These are phyloP conservation scores for Zelopaecilomyces penicillatus DNA, from an alignment of 2,329 filamentous ascomycete species.

Conservation along the genomic window DNA sequence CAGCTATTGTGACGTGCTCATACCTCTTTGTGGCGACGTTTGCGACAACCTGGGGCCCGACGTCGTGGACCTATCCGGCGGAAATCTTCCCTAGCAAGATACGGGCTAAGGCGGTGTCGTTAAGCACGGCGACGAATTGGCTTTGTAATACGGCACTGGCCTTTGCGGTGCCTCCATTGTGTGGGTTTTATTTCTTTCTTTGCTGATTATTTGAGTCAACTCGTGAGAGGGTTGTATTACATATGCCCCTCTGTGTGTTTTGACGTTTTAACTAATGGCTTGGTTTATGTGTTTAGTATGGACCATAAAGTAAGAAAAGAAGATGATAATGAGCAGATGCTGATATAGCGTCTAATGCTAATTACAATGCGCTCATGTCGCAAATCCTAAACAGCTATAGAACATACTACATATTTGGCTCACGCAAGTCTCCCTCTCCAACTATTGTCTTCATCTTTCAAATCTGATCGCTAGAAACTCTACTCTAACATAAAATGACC, in stretches of 20 bases:
- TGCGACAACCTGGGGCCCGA: conserved; percentile 33
- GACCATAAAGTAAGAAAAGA: conserved; percentile 38
- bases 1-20: conserved; percentile 54
- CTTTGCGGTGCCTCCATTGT: conserved; percentile 37
- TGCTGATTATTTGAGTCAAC: not conserved
- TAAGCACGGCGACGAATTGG: conserved; percentile 31
- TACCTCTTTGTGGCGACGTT: conserved; percentile 50
- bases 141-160: conserved; percentile 25
- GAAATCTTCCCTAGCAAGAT: conserved; percentile 36
- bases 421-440: conserved; percentile 28
- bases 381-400: conserved; percentile 29
- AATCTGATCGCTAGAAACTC: not conserved
- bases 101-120: conserved; percentile 35
- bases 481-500: not conserved
- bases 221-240: not conserved
- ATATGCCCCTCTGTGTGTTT: no score
- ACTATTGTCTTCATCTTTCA: not conserved
- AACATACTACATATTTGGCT: conserved; percentile 68
- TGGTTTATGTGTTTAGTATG: conserved; percentile 16
- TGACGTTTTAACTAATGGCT: no score
- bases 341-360: conserved; percentile 2
- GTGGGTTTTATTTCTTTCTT: conserved; percentile 19
- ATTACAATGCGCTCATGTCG: not conserved
- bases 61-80: conserved; percentile 40
- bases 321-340: not conserved